phyloP scores from a whole-genome alignment of 169 alveolate genomes.

The Plasmodium relictum region DNA sequence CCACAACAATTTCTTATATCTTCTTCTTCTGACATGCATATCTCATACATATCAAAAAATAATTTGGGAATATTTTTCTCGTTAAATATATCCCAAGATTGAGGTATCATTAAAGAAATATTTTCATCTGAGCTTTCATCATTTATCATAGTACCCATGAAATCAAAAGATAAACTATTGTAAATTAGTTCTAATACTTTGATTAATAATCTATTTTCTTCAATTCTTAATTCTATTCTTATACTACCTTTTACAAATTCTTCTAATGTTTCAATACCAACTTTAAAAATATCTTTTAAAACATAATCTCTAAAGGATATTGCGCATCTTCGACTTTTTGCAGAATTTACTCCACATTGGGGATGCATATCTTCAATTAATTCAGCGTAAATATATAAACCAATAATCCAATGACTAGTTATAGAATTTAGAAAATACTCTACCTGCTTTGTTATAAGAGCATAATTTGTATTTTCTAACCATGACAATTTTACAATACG shows the following conservation, averaged over 20 bases:
- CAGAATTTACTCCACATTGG: constrained; percentile 88
- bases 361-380: constrained; percentile 91
- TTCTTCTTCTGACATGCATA: constrained; percentile 72
- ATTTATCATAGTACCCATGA: constrained; percentile 94
- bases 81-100: constrained; percentile 91
- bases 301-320: constrained; percentile 94
- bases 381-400: constrained; percentile 92
- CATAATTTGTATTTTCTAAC: constrained; percentile 90
- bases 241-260: constrained; percentile 76
- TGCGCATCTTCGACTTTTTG: constrained; percentile 93
- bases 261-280: constrained; percentile 82
- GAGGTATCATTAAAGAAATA: constrained; percentile 95
- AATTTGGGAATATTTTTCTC: constrained; percentile 90
- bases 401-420: constrained; percentile 95
- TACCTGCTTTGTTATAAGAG: constrained; percentile 85
- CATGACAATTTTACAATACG: constrained; percentile 92
- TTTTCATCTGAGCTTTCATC: constrained; percentile 96
- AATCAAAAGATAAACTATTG: constrained; percentile 93
- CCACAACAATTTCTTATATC: constrained; percentile 86
- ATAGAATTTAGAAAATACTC: constrained; percentile 90
- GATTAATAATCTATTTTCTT: constrained; percentile 79
- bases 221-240: constrained; percentile 66
- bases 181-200: constrained; percentile 93
- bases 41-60: constrained; percentile 88
- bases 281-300: constrained; percentile 91